Evolutionary conservation across 345 rosid genomes (phyloP), one percentile per base, ranked within the genome.

Genomic region (Gossypium bickii): DNA sequence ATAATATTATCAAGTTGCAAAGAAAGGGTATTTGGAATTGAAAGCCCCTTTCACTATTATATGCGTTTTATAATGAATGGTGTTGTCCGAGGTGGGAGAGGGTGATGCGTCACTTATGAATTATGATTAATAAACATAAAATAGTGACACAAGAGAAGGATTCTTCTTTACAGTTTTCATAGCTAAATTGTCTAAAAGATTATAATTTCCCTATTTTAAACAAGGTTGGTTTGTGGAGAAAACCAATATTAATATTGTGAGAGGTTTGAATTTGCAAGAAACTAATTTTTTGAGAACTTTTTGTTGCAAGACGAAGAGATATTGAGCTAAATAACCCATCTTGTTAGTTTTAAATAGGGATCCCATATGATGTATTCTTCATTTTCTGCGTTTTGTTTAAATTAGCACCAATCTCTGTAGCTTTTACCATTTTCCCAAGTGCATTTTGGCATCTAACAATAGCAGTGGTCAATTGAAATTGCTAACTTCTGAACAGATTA

Each of bases 401-500:
- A 38, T 38, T 63, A 38, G 3, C 38, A 45, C 5, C 67, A 16
- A 13, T 34, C 65, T 27, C 48, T 38, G 45, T 38, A 38, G 25
- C 25, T 63, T 63, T 63, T 63, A 9, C 11, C 51, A 10, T 43
- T 65, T 65, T 38, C 47, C 45, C 7, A 3, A n/a, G 25, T 4
- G 17, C 15, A 20, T 43, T 43, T 56, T 22, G 52, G 13, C 20
- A 12, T 65, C 9, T 63, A 38, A 63, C 12, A 17, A 63, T 63
- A 15, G 43, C 67, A 62, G 67, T 62, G 67, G 47, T 62, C 67
- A 62, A 29, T 62, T 16, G 38, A 11, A 20, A 62, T 62, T 34
- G 12, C 22, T 34, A 29, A 34, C 7, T 16, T 62, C 12, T 62
- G 22, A 29, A 16, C 47, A 34, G 12, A 16, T 55, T 55, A n/a